These are phyloP conservation scores for Pelagomonas calceolata DNA, from an alignment of 108 stramenopile species.

Conservation along the genomic window DNA sequence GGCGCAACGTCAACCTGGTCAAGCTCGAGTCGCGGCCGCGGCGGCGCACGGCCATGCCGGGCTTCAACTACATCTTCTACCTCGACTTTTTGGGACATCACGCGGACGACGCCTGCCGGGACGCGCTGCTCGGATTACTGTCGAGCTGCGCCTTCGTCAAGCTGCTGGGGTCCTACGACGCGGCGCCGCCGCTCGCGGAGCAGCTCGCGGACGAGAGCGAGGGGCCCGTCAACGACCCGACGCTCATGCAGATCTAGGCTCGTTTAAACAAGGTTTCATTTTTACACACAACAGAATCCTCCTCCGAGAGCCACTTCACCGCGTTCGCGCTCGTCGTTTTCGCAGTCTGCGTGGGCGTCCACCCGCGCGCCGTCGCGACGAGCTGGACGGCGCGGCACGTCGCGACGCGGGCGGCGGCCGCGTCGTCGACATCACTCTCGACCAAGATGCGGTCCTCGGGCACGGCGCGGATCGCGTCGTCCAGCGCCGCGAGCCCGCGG, in stretches of 20 bases:
- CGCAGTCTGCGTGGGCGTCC: constrained; percentile 24
- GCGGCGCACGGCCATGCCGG: constrained; percentile 43
- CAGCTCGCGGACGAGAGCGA: background rate
- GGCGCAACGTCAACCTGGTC: constrained; percentile 86
- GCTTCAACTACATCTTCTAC: constrained; percentile 82
- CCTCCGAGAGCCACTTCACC: constrained; percentile 25
- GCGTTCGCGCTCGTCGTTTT: constrained; percentile 34
- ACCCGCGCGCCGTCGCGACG: constrained; percentile 40
- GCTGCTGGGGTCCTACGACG: background rate
- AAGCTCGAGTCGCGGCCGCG: constrained; percentile 90
- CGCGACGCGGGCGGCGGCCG: constrained; percentile 48
- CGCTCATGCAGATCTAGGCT: constrained; percentile 1
- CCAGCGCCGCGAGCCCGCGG: constrained; percentile 43
- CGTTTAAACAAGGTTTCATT: no score
- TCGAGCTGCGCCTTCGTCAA: background rate
- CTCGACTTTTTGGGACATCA: constrained; percentile 44
- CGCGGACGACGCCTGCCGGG: background rate
- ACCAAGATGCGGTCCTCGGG: constrained; percentile 55
- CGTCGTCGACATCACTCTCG: constrained; percentile 62
- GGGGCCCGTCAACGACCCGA: background rate
- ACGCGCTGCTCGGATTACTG: background rate
- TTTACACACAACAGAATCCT: no score
- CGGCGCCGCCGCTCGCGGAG: background rate
- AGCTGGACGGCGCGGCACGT: constrained; percentile 59
- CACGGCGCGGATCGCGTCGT: constrained; percentile 49